Base-by-base conservation (phyloP, 129 eudicot species). In the Heracleum sosnowskyi region DNA sequence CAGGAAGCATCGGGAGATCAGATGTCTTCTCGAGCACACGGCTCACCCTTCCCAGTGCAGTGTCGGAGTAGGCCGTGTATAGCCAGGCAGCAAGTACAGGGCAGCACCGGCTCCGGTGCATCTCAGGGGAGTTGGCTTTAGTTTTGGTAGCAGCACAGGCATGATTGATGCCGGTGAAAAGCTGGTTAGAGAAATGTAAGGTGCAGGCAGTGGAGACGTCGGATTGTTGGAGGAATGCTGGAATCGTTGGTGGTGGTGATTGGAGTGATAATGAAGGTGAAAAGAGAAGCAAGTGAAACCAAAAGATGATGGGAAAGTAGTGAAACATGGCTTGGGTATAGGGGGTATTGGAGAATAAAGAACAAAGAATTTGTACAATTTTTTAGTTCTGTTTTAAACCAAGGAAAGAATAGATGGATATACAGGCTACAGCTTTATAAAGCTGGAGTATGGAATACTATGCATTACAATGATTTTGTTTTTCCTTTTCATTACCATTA, bases 61-160 rank as follows among this genome's bases (percentile, higher is more conserved):
- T 86, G 15, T 80, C 81, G 2, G 97, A 87, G 88, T 94, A 89
- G 16, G 97, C 93, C 15, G 96, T 80, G 88, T 88, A 94, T 12
- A 94, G 86, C 93, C 96, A 94, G 13, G 97, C 89, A 3, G 94
- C 98, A 1, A 91, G 89, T 4, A 94, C 98, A 0, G 98, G 97
- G 90, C 98, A 94, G 89, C 97, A 94, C 22, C 87, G 82, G 64
- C 81, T 81, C 8, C 88, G 88, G 63, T 85, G 82, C 77, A 91
- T 85, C 47, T 82, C 79, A 22, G 77, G 84, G 31, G 84, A 78
- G 42, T 51, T 78, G 82, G 78, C 60, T 66, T 87, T 84, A 8
- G 40, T 66, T 66, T 66, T 66, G 22, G 8, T 33, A 66, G 49
- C 46, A 17, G 77, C 78, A 80, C 98, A 94, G 8, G 96, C 91